phyloP scores from a whole-genome alignment of 2,329 filamentous ascomycete genomes.

The Cordyceps farinosa region DNA sequence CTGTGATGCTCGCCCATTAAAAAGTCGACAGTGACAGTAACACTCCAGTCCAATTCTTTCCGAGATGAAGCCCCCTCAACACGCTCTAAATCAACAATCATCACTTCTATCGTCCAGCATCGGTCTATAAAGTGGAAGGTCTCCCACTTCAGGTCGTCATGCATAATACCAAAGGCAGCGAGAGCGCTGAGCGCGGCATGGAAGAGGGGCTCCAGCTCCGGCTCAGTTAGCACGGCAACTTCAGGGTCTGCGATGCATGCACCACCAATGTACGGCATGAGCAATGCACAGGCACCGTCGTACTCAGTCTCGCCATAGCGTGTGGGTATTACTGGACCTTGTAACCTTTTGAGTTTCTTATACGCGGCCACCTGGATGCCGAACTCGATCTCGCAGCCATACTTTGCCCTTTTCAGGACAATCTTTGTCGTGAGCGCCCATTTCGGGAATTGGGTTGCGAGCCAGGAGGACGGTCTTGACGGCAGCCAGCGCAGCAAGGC shows the following conservation, averaged over 20 bases:
- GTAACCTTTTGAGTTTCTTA: constrained; percentile 21
- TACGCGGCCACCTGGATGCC: constrained; percentile 24
- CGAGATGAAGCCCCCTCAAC: too few relatives aligned
- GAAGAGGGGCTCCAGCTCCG: constrained; percentile 26
- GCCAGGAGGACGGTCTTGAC: too few relatives aligned
- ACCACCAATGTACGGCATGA: constrained; percentile 27
- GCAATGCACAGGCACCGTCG: constrained; percentile 21
- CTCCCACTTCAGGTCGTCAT: too few relatives aligned
- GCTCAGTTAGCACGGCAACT: constrained; percentile 21
- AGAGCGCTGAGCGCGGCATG: constrained; percentile 26
- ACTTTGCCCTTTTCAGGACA: constrained; percentile 24
- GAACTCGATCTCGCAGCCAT: constrained; percentile 28
- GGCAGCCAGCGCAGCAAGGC: too few relatives aligned
- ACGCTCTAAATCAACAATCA: too few relatives aligned
- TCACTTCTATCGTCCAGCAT: too few relatives aligned
- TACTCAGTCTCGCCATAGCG: constrained; percentile 14
- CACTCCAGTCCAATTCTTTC: too few relatives aligned
- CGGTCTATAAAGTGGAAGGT: too few relatives aligned
- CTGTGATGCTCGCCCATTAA: not conserved
- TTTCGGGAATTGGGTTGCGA: constrained; percentile 16
- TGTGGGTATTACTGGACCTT: constrained; percentile 23
- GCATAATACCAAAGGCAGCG: constrained; percentile 17
- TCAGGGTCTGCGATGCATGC: constrained; percentile 21
- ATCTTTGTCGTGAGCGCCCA: constrained; percentile 21
- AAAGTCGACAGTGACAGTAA: too few relatives aligned